Evolutionary conservation across 1,284 basidiomycete species (phyloP).

Genomic region (Melampsora occidentalis): DNA sequence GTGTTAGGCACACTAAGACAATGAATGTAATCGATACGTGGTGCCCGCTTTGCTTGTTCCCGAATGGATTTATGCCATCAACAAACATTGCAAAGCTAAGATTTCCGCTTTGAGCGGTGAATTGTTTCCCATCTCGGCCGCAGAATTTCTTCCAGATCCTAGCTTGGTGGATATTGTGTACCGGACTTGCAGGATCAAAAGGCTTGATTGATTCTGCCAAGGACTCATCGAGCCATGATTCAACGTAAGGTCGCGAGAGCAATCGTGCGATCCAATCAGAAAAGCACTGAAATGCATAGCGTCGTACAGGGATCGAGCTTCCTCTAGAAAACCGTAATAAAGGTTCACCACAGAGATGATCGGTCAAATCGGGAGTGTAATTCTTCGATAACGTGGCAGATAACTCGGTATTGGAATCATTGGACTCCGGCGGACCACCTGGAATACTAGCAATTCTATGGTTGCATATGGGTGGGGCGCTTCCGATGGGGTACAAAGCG

Average conservation of each 20-base stretch:
- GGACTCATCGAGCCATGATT: conserved; percentile 16
- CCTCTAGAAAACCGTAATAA: too few species aligned
- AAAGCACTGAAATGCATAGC: background rate
- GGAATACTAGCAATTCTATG: too few species aligned
- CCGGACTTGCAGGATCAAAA: background rate
- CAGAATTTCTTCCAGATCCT: conserved; percentile 4
- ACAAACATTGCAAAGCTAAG: conserved; percentile 26
- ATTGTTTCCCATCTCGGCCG: background rate
- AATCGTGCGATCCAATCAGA: background rate
- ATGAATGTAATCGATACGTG: too few species aligned
- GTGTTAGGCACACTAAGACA: too few species aligned
- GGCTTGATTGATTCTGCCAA: background rate
- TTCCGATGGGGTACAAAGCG: too few species aligned
- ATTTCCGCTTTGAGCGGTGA: conserved; percentile 1
- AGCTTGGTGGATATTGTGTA: background rate
- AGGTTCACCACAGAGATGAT: too few species aligned
- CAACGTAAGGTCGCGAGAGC: conserved; percentile 8
- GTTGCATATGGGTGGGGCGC: too few species aligned
- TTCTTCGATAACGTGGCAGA: too few species aligned
- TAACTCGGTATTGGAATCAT: too few species aligned
- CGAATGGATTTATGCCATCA: conserved; percentile 24
- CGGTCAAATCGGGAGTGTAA: too few species aligned
- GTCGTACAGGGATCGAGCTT: background rate
- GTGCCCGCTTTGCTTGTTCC: background rate
- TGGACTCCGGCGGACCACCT: too few species aligned